Base-by-base conservation (phyloP, 345 rosid genomes). In the Boechera divaricarpa region DNA sequence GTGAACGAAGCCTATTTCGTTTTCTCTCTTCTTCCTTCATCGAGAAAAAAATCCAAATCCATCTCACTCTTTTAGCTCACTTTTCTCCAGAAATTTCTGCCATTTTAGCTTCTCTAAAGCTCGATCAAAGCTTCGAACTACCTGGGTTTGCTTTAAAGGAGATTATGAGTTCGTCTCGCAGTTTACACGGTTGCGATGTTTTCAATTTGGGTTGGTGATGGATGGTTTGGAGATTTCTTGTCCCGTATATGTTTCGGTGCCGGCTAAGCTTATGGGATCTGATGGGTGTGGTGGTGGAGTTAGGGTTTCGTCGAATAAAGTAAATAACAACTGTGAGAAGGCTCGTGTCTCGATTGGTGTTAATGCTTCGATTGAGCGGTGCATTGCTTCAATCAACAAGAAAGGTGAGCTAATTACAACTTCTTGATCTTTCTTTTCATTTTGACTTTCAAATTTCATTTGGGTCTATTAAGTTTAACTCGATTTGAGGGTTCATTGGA, bases 261-360 rank as follows among this genome's bases (percentile, higher is more conserved):
- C 75, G 41, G 69, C 67, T 72, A 87, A 83, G 77, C 83, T 87
- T 69, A 81, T 81, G 86, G 91, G 91, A 77, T 88, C 96, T 61
- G 96, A 90, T 64, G 87, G 87, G 66, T 83, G 84, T 52, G 80
- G 85, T 52, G 81, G 85, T 32, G 81, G 87, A 66, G 85, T 81
- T 83, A 82, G 89, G 85, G 88, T 82, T 80, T 59, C 84, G 5
- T 80, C 79, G 36, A 84, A 77, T 76, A 86, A 82, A 44, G 74
- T 79, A n/a, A 85, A 73, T n/a, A 82, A 59, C 70, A 79, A 76
- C 75, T 72, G 72, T 62, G 87, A 85, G 12, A 72, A 57, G 18
- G 76, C 59, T 55, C 67, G 77, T 42, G 82, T 77, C 70, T 53
- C 80, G 71, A 51, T 76, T 78, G 75, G 74, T 28, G 78, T 67